Percentiles rank a stretch among this genome's conserved stretches.
Conservation (phyloP, 2,329 filamentous ascomycete genomes). For the Beauveria caledonica region DNA sequence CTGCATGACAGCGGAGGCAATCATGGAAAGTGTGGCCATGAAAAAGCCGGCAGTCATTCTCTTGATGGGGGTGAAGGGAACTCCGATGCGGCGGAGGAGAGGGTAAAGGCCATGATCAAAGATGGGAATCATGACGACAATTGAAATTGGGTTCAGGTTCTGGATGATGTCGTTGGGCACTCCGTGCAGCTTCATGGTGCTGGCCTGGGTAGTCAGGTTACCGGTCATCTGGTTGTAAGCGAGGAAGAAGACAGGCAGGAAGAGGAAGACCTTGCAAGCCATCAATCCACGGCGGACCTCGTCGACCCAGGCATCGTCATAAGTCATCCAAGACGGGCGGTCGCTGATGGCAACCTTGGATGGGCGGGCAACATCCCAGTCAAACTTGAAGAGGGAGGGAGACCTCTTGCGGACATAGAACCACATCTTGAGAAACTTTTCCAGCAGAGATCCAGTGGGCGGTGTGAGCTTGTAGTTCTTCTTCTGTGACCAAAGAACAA, state of each 20-base stretch:
- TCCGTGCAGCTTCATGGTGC: slow-evolving; percentile 58
- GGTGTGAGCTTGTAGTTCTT: slow-evolving; percentile 53
- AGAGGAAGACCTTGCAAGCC: slow-evolving; percentile 64
- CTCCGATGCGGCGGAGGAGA: slow-evolving; percentile 50
- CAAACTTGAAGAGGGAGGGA: slow-evolving; percentile 52
- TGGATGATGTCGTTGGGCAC: slow-evolving; percentile 71
- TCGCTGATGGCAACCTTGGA: slow-evolving; percentile 46
- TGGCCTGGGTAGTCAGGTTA: slow-evolving; percentile 56
- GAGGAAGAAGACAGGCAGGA: slow-evolving; percentile 57
- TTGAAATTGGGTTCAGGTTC: slow-evolving; percentile 67
- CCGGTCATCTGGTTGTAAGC: slow-evolving; percentile 53
- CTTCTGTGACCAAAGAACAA: slow-evolving; percentile 53
- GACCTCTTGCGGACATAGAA: slow-evolving; percentile 53
- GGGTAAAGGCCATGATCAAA: slow-evolving; percentile 65
- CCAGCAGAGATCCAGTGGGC: slow-evolving; percentile 64
- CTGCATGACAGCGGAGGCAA: slow-evolving; percentile 48
- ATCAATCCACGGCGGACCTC: slow-evolving; percentile 63
- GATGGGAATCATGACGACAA: slow-evolving; percentile 68
- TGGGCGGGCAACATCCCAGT: slow-evolving; percentile 65
- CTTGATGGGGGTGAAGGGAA: slow-evolving; percentile 68
- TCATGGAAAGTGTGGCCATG: slow-evolving; percentile 54
- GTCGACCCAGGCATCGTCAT: slow-evolving; percentile 77
- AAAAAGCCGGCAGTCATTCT: slow-evolving; percentile 65
- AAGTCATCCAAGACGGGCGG: slow-evolving; percentile 68
- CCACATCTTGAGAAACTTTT: slow-evolving; percentile 57